Evolutionary conservation across 257 asterid species (phyloP), one percentile per base, ranked within the genome.

Genomic region (Plantago ovata): DNA sequence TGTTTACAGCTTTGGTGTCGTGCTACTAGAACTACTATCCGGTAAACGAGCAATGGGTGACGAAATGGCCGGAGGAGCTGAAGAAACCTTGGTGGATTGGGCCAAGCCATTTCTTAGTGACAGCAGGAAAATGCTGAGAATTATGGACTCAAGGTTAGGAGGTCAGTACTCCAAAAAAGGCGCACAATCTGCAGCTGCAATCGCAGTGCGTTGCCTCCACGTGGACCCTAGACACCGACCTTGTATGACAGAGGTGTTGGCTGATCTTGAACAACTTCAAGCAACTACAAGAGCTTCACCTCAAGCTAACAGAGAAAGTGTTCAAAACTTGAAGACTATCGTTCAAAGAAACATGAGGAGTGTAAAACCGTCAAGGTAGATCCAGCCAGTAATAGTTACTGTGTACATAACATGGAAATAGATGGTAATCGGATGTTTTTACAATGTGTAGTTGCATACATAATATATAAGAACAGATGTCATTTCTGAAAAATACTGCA

Each of bases 31-130:
- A 72, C 83, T 80, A 8, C 71, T 80, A 0, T 74, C 86, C 0
- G 86, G 86, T 4, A 77, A 77, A 69, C 81, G 79, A 36, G 86
- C 86, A 2, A 41, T 69, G 38, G 86, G 86, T 0, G 86, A 80
- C 10, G 86, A 80, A 65, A 69, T 58, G 13, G 62, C 67, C 1
- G 86, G 86, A 38, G 86, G 86, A 19, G 79, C 77, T 0, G 81
- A 80, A 38, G 83, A 77, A 23, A 74, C 72, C 8, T 38, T 80
- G 65, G 86, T 77, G 48, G 86, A 80, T 10, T 80, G 86, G 86
- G 80, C 86, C 9, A 77, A 21, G 66, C 86, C 83, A 2, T 80
- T 74, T 63, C 57, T 80, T 14, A 66, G 66, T 20, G 83, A 80
- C 59, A 64, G 54, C 9, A 69, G 86, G 63, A 75, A 77, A 62